Evolutionary conservation across 768 basidiomycete species (phyloP).

Genomic region (Kwoniella sp.): DNA sequence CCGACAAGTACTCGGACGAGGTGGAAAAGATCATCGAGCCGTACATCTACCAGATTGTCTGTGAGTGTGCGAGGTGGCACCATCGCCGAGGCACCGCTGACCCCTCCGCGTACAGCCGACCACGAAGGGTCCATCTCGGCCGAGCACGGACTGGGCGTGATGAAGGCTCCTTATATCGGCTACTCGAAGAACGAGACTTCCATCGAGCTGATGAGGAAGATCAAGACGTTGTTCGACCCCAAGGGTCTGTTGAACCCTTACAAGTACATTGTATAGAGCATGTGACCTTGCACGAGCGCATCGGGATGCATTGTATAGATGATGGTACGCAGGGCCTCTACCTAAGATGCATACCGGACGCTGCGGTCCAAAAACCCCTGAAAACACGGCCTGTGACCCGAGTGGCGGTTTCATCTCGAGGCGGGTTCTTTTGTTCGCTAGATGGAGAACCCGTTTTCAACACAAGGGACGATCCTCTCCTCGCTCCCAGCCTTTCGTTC

Average conservation of each 20-base stretch:
- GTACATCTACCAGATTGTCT: constrained; percentile 87
- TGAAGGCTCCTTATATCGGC: constrained; percentile 81
- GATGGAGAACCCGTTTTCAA: too few relatives aligned
- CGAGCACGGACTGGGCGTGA: constrained; percentile 88
- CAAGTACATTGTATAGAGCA: constrained; percentile 35
- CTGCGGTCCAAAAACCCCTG: too few relatives aligned
- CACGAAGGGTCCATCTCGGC: constrained; percentile 88
- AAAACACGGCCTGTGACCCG: too few relatives aligned
- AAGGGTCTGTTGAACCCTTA: constrained; percentile 82
- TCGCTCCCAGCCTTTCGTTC: too few relatives aligned
- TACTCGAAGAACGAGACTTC: constrained; percentile 78
- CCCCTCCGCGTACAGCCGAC: constrained; percentile 36
- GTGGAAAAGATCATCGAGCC: constrained; percentile 86
- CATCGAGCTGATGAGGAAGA: constrained; percentile 80
- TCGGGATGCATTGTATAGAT: too few relatives aligned
- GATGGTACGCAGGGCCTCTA: too few relatives aligned
- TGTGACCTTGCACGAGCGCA: too few relatives aligned
- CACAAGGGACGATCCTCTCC: too few relatives aligned
- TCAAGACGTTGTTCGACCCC: constrained; percentile 86
- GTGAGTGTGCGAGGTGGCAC: constrained; percentile 53
- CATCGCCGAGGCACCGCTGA: background rate
- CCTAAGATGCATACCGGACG: too few relatives aligned
- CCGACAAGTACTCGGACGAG: constrained; percentile 73
- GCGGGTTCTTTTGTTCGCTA: too few relatives aligned
- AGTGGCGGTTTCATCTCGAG: too few relatives aligned